These are phyloP conservation scores for Lactarius sp. DNA, from an alignment of 768 basidiomycete species.

Conservation along the genomic window DNA sequence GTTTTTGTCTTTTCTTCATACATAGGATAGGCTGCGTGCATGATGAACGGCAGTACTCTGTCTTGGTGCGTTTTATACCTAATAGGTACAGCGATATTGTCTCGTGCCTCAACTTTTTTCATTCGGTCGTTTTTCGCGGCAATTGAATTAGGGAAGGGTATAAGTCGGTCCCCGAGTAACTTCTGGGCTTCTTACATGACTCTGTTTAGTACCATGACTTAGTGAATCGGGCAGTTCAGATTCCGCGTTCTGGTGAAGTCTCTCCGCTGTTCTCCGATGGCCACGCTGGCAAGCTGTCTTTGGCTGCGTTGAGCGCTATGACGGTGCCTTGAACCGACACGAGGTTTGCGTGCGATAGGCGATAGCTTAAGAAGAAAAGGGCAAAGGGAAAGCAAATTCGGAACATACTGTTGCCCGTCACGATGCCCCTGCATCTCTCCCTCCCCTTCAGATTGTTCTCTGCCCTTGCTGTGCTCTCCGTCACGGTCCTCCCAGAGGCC, in stretches of 20 bases:
- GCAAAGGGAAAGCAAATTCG: background rate
- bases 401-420: background rate
- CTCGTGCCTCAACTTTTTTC: background rate
- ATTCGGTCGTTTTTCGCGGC: background rate
- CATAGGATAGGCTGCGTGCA: background rate
- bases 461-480: constrained; percentile 22
- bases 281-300: background rate
- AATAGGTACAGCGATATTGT: background rate
- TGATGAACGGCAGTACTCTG: background rate
- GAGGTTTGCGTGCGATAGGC: too few species aligned
- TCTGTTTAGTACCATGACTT: background rate
- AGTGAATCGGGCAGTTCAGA: too few species aligned
- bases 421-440: background rate
- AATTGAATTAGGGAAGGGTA: background rate
- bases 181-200: background rate
- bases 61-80: background rate
- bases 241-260: too few species aligned
- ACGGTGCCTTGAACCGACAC: too few species aligned
- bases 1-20: background rate
- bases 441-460: background rate
- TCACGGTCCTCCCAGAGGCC: constrained; percentile 23
- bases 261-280: background rate
- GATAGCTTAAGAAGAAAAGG: background rate
- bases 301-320: too few species aligned
- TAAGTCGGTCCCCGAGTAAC: background rate